Conservation (phyloP, 2,329 filamentous ascomycete genomes). For the Fonsecaea monophora region DNA sequence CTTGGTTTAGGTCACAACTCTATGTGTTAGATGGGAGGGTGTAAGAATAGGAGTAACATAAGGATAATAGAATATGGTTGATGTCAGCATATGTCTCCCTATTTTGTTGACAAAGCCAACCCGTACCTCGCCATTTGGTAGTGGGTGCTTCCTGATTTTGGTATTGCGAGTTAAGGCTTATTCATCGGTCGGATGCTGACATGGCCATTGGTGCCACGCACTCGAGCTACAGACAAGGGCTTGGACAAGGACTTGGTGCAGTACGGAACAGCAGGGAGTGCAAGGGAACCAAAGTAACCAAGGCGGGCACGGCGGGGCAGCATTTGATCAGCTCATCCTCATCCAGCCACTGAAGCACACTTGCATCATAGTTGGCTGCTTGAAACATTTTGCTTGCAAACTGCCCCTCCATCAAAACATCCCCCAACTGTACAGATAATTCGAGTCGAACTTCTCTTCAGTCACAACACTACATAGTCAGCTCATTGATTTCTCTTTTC, state of each 20-base stretch:
- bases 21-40: not conserved
- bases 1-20: conserved; percentile 15
- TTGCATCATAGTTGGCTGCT: conserved; percentile 24
- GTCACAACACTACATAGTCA: not conserved
- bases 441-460: conserved; percentile 14
- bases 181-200: conserved; percentile 34
- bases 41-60: not conserved
- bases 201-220: conserved; percentile 8
- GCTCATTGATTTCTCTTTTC: not conserved
- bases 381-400: conserved; percentile 19
- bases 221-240: not conserved
- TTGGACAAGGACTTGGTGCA: not conserved
- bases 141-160: conserved; percentile 24
- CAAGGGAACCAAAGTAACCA: not conserved
- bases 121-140: not conserved
- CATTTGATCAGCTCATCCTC: conserved; percentile 15
- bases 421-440: conserved; percentile 1
- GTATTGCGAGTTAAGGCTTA: conserved; percentile 17
- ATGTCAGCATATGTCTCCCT: not conserved
- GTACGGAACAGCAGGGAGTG: not conserved
- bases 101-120: not conserved
- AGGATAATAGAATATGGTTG: not conserved
- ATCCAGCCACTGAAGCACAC: conserved; percentile 1
- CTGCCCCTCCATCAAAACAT: conserved; percentile 24
- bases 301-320: conserved; percentile 11